Evolutionary conservation across 2,329 filamentous ascomycete genomes (phyloP).

Genomic region (Aspergillus unguis): DNA sequence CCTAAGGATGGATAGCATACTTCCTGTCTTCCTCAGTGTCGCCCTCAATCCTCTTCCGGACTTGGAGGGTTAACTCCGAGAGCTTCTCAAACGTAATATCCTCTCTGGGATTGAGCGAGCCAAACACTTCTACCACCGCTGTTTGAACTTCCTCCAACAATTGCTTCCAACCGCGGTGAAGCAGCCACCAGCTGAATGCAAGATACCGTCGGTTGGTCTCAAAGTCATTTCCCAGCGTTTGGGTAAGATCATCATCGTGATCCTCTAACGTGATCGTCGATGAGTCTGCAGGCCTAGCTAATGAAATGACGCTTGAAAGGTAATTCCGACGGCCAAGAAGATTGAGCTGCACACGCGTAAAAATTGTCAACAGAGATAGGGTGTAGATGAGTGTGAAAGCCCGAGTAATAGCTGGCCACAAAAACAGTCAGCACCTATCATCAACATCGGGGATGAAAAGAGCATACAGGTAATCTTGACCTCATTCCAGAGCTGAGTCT

Average conservation of each 20-base stretch:
- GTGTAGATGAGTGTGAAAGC: constrained; percentile 92
- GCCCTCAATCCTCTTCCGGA: constrained; percentile 82
- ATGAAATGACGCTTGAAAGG: constrained; percentile 87
- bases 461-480: constrained; percentile 85
- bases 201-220: constrained; percentile 94
- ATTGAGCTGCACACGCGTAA: constrained; percentile 94
- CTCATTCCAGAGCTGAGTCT: constrained; percentile 95
- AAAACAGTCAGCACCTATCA: constrained; percentile 12
- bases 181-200: constrained; percentile 96
- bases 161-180: constrained; percentile 84
- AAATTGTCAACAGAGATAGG: constrained; percentile 79
- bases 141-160: constrained; percentile 75
- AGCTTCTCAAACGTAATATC: constrained; percentile 78
- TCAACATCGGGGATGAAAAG: neutral
- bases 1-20: constrained; percentile 30
- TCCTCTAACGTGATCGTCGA: constrained; percentile 86
- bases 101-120: constrained; percentile 82
- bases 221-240: constrained; percentile 86
- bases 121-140: constrained; percentile 88
- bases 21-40: constrained; percentile 61
- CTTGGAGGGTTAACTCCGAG: constrained; percentile 74
- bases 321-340: constrained; percentile 93
- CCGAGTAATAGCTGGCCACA: constrained; percentile 70
- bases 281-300: constrained; percentile 71
- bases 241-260: constrained; percentile 84